Base-by-base conservation (phyloP, 768 basidiomycete species). In the Boletus bicolor region DNA sequence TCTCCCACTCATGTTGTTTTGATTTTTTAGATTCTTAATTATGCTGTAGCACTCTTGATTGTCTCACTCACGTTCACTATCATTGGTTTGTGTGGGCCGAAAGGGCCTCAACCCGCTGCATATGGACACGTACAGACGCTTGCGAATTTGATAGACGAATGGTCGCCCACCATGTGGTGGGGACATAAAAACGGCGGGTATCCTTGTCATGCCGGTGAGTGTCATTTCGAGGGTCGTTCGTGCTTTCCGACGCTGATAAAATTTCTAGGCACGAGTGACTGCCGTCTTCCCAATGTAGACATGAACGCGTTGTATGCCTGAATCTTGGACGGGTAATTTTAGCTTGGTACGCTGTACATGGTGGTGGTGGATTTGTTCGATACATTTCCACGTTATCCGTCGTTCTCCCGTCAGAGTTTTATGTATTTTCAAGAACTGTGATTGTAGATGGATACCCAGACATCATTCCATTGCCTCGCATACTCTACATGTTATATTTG, bases 81-180 rank as follows among this genome's bases (percentile, higher is more conserved):
- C 15, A 26, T 63, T 28, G 62, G 58, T 3, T 34, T 62, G 26
- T 30, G 37, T 34, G 59, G 30, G 30, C 69, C 62, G 8, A 55
- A 41, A 17, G 70, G 70, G 3, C 58, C 62, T 0, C 72, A 73
- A 37, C 72, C 66, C 0, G 68, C 64, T 5, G 59, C 67, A n/a
- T 74, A 73, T 28, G 70, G 72, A 3, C 71, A 73, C 21, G 47
- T 73, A 1, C 68, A 72, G 44, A 74, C 69, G 15, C 62, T 74
- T 15, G 70, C 66, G 3, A 71, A 73, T 45, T 53, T 73, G 53
- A 61, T 72, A 36, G 73, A 74, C 52, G 70, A 74, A n/a, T 69
- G 73, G 73, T 68, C 69, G n/a, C 54, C 62, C 1, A 67, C 55
- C 7, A 68, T 72, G 59, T 66, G 69, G 69, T 71, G 70, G 64